Percentiles rank a stretch among this genome's conserved stretches.
Conservation (phyloP, 495 filamentous ascomycete genomes). For the Trichoderma virens region DNA sequence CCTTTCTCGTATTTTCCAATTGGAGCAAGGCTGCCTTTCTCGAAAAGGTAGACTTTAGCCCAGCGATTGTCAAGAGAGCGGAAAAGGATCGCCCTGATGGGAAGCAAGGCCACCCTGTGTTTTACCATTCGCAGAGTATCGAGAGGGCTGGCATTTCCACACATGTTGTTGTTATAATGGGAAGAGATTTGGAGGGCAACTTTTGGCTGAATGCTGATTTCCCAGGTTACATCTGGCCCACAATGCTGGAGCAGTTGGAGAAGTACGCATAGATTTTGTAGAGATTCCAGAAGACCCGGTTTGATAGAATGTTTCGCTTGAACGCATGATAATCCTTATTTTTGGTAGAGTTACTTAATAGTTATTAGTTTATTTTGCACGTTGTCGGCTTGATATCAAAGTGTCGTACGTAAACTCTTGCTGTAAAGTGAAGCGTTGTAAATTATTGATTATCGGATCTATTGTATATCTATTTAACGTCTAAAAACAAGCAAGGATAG, state of each 20-base stretch:
- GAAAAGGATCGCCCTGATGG: background rate
- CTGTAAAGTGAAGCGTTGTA: background rate
- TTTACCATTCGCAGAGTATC: slow-evolving; percentile 16
- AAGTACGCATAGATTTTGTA: background rate
- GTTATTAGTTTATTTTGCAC: background rate
- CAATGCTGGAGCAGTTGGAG: slow-evolving; percentile 24
- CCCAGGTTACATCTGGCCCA: slow-evolving; percentile 19
- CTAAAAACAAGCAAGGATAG: background rate
- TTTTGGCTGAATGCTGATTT: slow-evolving; percentile 34
- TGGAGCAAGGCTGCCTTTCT: slow-evolving; percentile 40
- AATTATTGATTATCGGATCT: background rate
- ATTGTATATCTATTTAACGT: background rate
- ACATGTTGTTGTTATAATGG: slow-evolving; percentile 17
- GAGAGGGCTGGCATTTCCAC: slow-evolving; percentile 22
- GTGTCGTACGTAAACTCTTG: background rate
- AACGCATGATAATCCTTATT: background rate
- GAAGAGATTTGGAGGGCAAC: slow-evolving; percentile 39
- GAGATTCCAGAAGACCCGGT: background rate
- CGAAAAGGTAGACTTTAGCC: slow-evolving; percentile 34
- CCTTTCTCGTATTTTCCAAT: slow-evolving; percentile 35
- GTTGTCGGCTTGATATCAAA: background rate
- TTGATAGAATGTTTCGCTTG: background rate
- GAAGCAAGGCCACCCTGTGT: slow-evolving; percentile 18
- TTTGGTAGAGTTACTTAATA: background rate
- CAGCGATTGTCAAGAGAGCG: slow-evolving; percentile 25